Evolutionary conservation across 257 asterid species (phyloP), one percentile per base, ranked within the genome.

Genomic region (Ophiorrhiza pumila): DNA sequence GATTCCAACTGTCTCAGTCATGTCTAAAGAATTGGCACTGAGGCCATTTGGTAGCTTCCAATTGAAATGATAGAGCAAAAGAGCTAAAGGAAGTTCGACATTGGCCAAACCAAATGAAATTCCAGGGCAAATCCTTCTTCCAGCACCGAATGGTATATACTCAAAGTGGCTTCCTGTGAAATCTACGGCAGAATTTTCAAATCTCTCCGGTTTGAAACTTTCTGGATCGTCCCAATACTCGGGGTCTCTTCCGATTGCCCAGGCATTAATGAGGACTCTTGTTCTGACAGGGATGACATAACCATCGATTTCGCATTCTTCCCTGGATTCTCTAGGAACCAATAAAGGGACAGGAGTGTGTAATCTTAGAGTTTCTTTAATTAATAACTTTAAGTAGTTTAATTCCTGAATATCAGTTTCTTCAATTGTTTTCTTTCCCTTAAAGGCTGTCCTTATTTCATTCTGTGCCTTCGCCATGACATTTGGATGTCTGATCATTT

Each of bases 341-440:
- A 81, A 22, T 3, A 82, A 43, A 1, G 81, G 75, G 14, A 35
- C 31, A 2, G 77, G 68, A 50, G 84, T 79, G 35, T 84, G 88
- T 13, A 79, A 18, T 62, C 88, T 76, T 34, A 83, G 78, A 47
- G 81, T 77, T 80, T 80, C 87, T 25, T 81, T 78, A 23, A 78
- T 58, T 15, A 78, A 64, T 53, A 7, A 71, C 23, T 76, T 78
- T 1, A 82, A 43, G 76, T 82, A 82, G 7, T 50, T 50, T 1
- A 78, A 18, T 18, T 58, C 32, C 0, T 35, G 74, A 2, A 82
- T 10, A 20, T 79, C 83, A 0, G 34, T 46, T 65, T 79, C 81
- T 5, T 79, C 43, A 10, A 79, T 32, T 18, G 37, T 75, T 41
- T 57, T 49, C 65, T 69, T 76, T 15, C 61, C 79, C 20, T 39